A percentile compares a stretch with the other conserved stretches of the same genome.
These are phyloP conservation scores for Yamadazyma membranifaciens DNA, from an alignment of 1,139 yeast species.

Conservation along the genomic window DNA sequence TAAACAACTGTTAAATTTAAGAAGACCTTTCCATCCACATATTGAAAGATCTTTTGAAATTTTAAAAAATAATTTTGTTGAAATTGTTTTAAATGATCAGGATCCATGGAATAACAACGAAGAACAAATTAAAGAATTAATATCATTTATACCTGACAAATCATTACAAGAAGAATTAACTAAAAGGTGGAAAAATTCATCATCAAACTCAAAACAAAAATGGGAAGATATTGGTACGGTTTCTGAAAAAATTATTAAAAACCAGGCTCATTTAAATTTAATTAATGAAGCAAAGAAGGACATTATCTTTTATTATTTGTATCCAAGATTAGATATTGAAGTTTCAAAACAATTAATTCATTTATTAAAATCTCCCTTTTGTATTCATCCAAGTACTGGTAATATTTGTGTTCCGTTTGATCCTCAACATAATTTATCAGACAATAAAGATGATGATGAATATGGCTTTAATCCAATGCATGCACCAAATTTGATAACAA, in stretches of 20 bases:
- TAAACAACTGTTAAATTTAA: constrained; percentile 46
- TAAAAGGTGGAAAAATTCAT: constrained; percentile 39
- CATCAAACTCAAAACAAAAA: constrained; percentile 46
- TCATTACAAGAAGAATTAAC: constrained; percentile 52
- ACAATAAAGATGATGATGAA: constrained; percentile 34
- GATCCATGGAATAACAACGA: constrained; percentile 61
- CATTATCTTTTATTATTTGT: constrained; percentile 72
- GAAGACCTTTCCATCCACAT: constrained; percentile 90
- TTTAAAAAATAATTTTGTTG: constrained; percentile 61
- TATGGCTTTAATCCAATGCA: constrained; percentile 72
- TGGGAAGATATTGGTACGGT: constrained; percentile 81
- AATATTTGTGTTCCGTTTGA: constrained; percentile 95
- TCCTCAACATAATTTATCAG: constrained; percentile 39
- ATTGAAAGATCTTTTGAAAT: constrained; percentile 70
- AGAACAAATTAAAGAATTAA: constrained; percentile 51
- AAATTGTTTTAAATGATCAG: constrained; percentile 72
- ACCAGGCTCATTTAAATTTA: constrained; percentile 37
- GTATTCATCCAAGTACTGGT: constrained; percentile 98
- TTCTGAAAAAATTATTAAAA: constrained; percentile 48
- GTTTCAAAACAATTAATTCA: constrained; percentile 90
- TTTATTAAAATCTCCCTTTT: constrained; percentile 94
- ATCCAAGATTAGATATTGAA: constrained; percentile 90
- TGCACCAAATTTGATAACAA: constrained; percentile 71
- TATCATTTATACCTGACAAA: constrained; percentile 61
- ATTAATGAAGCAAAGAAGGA: constrained; percentile 81